Evolutionary conservation across 1,284 basidiomycete species (phyloP), one percentile per base, ranked within the genome.

Genomic region (Sphaerobolus stellatus): DNA sequence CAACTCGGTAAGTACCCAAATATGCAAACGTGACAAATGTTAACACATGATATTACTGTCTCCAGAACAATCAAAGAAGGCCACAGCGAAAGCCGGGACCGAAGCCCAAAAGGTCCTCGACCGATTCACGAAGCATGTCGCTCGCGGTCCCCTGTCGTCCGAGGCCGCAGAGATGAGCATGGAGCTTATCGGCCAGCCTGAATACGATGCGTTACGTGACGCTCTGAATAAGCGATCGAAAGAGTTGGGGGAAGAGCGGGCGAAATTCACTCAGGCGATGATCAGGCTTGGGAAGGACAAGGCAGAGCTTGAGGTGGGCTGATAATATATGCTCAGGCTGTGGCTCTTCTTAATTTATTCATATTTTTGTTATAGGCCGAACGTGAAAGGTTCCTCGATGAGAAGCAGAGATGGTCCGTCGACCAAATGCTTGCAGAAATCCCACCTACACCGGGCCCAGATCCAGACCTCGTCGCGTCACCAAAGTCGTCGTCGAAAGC

Each of bases 211-310:
- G 33, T 82, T 84, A 62, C 74, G 69, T 43, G 75, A 81, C 46
- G 72, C 76, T 18, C 65, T 87, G 30, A 77, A 81, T 29, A 71
- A 67, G 22, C 72, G 82, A 45, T 75, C 73, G 61, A 70, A 67
- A 48, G 77, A 85, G 45, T 79, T 93, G 6, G 85, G 91, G 49
- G 72, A 78, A 9, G 88, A 93, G 62, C 78, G 86, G 11, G 73
- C 73, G 50, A 81, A 81, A 58, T 83, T 90, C 60, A 82, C 82
- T 0, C 82, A 86, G 55, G 83, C 83, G 11, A 76, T 83, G 13
- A 71, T 86, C 18, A 77, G 75, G 56, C 68, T 93, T 14, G 81
- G 81, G 0, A 80, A 80, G 59, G 90, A 92, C 57, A 82, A 82
- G 62, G 78, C 80, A 3, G 71, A 74, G 4, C 66, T 92, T 5